Percentiles rank a stretch among this genome's conserved stretches.
These are phyloP conservation scores for Isabelozyma heimii DNA, from an alignment of 805 yeast species.

Conservation along the genomic window DNA sequence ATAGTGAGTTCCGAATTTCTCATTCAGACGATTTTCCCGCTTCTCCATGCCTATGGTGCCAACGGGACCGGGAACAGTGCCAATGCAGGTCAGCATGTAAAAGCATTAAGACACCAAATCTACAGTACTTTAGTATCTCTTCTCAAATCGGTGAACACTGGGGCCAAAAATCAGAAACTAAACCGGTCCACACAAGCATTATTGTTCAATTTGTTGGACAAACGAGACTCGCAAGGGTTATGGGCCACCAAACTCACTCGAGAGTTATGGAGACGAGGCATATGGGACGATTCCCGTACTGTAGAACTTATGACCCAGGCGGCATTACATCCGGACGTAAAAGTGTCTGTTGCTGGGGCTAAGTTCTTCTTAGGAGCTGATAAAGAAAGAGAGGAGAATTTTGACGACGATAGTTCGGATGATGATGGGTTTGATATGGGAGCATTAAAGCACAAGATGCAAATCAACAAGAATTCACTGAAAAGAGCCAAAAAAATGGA, in stretches of 20 bases:
- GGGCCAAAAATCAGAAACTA: conserved; percentile 85
- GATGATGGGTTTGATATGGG: conserved; percentile 73
- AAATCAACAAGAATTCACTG: conserved; percentile 76
- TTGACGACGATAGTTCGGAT: conserved; percentile 67
- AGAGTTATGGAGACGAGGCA: conserved; percentile 95
- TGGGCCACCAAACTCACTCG: conserved; percentile 97
- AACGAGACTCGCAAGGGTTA: conserved; percentile 73
- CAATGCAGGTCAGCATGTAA: conserved; percentile 61
- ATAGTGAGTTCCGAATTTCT: conserved; percentile 75
- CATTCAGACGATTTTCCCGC: conserved; percentile 85
- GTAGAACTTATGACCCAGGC: conserved; percentile 99
- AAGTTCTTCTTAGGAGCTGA: conserved; percentile 93
- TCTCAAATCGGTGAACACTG: conserved; percentile 79
- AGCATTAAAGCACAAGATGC: conserved; percentile 75
- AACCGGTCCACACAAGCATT: conserved; percentile 90
- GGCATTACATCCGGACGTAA: conserved; percentile 79
- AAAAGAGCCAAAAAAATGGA: conserved; percentile 82
- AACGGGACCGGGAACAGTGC: conserved; percentile 38
- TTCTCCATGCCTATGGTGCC: conserved; percentile 63
- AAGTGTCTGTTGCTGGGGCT: conserved; percentile 88
- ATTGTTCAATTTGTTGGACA: conserved; percentile 80
- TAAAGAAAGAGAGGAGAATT: conserved; percentile 82
- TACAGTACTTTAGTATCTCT: conserved; percentile 76
- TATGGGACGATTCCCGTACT: conserved; percentile 96
- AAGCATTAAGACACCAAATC: conserved; percentile 77